These are phyloP conservation scores for Mycothermus thermophilus DNA, from an alignment of 495 filamentous ascomycete genomes.

Conservation along the genomic window DNA sequence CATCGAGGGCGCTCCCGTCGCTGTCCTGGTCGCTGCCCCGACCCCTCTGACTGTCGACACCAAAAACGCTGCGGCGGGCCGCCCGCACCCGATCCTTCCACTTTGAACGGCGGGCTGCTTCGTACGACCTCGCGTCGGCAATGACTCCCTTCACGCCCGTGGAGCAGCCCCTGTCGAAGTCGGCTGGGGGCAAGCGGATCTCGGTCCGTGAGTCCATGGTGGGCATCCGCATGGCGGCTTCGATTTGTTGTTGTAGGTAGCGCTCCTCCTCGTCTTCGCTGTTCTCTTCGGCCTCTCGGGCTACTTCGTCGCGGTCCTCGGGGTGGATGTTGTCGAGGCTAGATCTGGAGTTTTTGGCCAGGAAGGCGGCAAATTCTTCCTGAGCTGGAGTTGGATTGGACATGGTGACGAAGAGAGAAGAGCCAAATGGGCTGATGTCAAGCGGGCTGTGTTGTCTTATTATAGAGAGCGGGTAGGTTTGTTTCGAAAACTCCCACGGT, in stretches of 20 bases:
- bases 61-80: slow-evolving; percentile 34
- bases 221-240: slow-evolving; percentile 44
- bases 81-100: slow-evolving; percentile 34
- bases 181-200: slow-evolving; percentile 43
- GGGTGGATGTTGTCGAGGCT: slow-evolving; percentile 33
- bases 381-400: slow-evolving; percentile 48
- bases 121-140: slow-evolving; percentile 83
- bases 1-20: slow-evolving; percentile 27
- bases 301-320: slow-evolving; percentile 38
- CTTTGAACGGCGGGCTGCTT: slow-evolving; percentile 60
- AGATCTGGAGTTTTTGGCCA: slow-evolving; percentile 41
- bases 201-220: slow-evolving; percentile 36
- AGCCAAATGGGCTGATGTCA: not conserved
- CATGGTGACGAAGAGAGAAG: slow-evolving; percentile 35
- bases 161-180: slow-evolving; percentile 55
- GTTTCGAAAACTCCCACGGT: too few species aligned
- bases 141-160: slow-evolving; percentile 99
- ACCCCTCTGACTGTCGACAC: slow-evolving; percentile 22
- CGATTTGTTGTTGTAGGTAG: slow-evolving; percentile 43
- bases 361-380: slow-evolving; percentile 69
- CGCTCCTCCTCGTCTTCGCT: slow-evolving; percentile 42
- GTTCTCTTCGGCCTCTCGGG: slow-evolving; percentile 34
- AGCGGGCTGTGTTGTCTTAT: slow-evolving; percentile 10
- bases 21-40: slow-evolving; percentile 37
- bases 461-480: slow-evolving; percentile 6